phyloP scores from a whole-genome alignment of 179 eudicot species.

The Silene noctiflora region DNA sequence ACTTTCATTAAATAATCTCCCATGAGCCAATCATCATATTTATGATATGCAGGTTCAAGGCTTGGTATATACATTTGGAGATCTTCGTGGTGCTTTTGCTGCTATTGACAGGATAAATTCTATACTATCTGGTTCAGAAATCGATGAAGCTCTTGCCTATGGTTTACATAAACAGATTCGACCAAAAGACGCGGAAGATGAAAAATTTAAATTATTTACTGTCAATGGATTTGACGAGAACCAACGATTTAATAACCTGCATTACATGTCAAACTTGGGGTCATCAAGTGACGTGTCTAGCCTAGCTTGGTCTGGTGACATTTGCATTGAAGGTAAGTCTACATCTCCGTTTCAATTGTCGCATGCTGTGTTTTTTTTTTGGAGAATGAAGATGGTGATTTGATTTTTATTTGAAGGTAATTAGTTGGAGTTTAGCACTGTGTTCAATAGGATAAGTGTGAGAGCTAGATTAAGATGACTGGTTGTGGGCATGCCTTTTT shows the following conservation, averaged over 20 bases:
- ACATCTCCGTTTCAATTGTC: background rate
- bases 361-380: background rate
- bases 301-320: slow-evolving; percentile 75
- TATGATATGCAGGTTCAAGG: slow-evolving; percentile 79
- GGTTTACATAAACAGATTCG: slow-evolving; percentile 75
- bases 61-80: slow-evolving; percentile 87
- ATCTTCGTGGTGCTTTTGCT: slow-evolving; percentile 93
- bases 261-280: slow-evolving; percentile 72
- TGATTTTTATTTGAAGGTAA: background rate
- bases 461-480: background rate
- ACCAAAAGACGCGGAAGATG: slow-evolving; percentile 49
- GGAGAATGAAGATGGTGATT: background rate
- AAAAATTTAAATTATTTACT: slow-evolving; percentile 47
- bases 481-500: background rate
- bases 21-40: slow-evolving; percentile 7
- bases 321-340: slow-evolving; percentile 75
- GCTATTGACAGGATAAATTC: slow-evolving; percentile 93
- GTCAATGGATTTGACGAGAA: slow-evolving; percentile 44
- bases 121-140: slow-evolving; percentile 71
- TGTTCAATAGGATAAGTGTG: background rate
- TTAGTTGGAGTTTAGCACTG: slow-evolving; percentile 7
- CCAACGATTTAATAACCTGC: slow-evolving; percentile 36
- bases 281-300: slow-evolving; percentile 50
- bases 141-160: slow-evolving; percentile 85
- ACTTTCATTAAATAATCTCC: slow-evolving; percentile 1